Base-by-base conservation (phyloP, 2,329 filamentous ascomycete species). In the Aspergillaceae sp. region DNA sequence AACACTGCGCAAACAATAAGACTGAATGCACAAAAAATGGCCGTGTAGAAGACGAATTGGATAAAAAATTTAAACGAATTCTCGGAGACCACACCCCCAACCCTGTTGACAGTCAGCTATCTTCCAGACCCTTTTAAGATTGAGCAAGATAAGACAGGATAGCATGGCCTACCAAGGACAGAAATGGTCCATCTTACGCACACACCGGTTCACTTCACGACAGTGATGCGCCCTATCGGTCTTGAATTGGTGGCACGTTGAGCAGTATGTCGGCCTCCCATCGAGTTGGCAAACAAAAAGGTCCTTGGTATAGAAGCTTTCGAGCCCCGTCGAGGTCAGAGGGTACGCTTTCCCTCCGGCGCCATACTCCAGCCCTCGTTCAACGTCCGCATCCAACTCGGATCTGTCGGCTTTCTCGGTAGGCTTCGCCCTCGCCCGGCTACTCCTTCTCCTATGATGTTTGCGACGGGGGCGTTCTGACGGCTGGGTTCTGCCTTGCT, bases 121-220 rank as follows among this genome's bases (percentile, higher is more conserved):
- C 29, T 29, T 46, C 6, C 19, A 19, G 19, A 33, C 29, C 10
- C 11, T 32, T 19, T 19, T 19, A 19, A 19, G 19, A 19, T 19
- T 19, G 19, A 33, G 6, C 30, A 32, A 32, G 8, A 9, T 32
- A 32, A 32, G 9, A 26, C 19, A 19, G 19, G 19, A 19, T 19
- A 19, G 19, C 19, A 19, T 19, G 19, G 44, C 51, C 58, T 64
- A 75, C 80, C 82, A 97, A 0, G 91, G 92, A 60, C 92, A 98
- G 58, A 90, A 92, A 61, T 97, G 91, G 52, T 97, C 91, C 85
- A 96, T 92, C 59, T 92, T 92, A 36, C 78, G 72, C 26, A 94
- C 85, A 60, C 91, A 97, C 38, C 88, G 77, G 42, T 80, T 80
- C 8, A 92, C 72, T 61, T 94, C 87, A 44, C 83, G 83, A 59